Conservation (phyloP, 805 yeast genomes). For the Priceomyces fermenticarens region DNA sequence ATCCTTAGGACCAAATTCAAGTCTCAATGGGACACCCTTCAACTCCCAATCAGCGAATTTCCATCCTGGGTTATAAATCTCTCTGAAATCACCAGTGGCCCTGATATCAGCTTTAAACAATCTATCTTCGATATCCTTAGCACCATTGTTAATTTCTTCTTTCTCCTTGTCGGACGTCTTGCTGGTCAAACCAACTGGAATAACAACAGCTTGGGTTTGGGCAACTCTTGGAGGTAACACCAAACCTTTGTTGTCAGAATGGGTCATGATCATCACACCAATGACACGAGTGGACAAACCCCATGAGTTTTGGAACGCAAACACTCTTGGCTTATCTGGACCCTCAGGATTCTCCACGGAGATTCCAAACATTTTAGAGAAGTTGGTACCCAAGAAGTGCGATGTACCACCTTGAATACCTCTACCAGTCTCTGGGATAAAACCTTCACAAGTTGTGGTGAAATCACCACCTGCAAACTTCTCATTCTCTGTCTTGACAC, state of each 20-base stretch:
- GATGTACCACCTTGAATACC: constrained; percentile 99
- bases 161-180: constrained; percentile 79
- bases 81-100: constrained; percentile 84
- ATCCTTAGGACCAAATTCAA: constrained; percentile 97
- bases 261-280: constrained; percentile 99
- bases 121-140: constrained; percentile 62
- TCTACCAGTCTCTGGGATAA: constrained; percentile 97
- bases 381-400: constrained; percentile 96
- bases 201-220: constrained; percentile 83
- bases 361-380: constrained; percentile 97
- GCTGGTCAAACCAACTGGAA: constrained; percentile 92
- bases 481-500: constrained; percentile 94
- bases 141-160: constrained; percentile 64
- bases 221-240: constrained; percentile 98
- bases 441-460: constrained; percentile 96
- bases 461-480: constrained; percentile 97
- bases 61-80: constrained; percentile 97
- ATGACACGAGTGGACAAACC: constrained; percentile 97
- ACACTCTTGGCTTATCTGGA: constrained; percentile 77
- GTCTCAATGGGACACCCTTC: constrained; percentile 90
- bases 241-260: constrained; percentile 96
- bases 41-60: constrained; percentile 96
- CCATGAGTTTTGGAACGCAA: constrained; percentile 98
- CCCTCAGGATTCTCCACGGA: constrained; percentile 95
- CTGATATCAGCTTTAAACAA: constrained; percentile 66